Evolutionary conservation across 805 yeast genomes (phyloP), one percentile per base, ranked within the genome.

Genomic region (Spathaspora arborariae): DNA sequence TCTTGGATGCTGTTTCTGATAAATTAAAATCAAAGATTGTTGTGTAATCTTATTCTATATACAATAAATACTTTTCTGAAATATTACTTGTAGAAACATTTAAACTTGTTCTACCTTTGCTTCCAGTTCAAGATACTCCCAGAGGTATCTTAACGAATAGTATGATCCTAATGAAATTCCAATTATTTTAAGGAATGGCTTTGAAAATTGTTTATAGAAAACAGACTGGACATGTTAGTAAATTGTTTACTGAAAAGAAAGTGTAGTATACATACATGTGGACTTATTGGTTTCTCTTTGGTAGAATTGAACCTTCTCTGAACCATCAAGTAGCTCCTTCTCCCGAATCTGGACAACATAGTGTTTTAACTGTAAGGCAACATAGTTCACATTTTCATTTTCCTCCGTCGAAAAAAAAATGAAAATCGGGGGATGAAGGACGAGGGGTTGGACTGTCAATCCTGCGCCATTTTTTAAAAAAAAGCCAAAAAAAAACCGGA

Each of bases 1-100:
- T 87, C 64, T 72, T 87, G 54, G 86, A 84, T 52, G 89, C 90
- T 36, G 94, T 87, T 56, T 84, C 85, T 53, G 73, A 72, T 44
- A 78, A 81, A 61, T 72, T 82, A 59, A 64, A 74, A 45, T 37
- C 22, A 15, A 37, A 20, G 24, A 15, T 37, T 20, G 24, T 20
- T 20, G 39, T 37, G 18, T 37, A 37, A 15, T 37, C n/a, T 19
- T 37, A 37, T 37, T 18, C 24, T 37, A 37, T 37, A 37, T 18
- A 37, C 15, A 37, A 37, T 19, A 37, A 37, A 37, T 37, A 37
- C 20, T 16, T 20, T 19, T 30, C 33, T n/a, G 33, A 7, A 27
- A 27, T 11, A 7, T n/a, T n/a, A n/a, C 8, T 22, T 8, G 24
- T 13, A 30, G 35, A 6, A 13, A 13, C 35, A 13, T 30, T 13